phyloP scores from a whole-genome alignment of 148 eudicot genomes.

The Rhododendron molle region DNA sequence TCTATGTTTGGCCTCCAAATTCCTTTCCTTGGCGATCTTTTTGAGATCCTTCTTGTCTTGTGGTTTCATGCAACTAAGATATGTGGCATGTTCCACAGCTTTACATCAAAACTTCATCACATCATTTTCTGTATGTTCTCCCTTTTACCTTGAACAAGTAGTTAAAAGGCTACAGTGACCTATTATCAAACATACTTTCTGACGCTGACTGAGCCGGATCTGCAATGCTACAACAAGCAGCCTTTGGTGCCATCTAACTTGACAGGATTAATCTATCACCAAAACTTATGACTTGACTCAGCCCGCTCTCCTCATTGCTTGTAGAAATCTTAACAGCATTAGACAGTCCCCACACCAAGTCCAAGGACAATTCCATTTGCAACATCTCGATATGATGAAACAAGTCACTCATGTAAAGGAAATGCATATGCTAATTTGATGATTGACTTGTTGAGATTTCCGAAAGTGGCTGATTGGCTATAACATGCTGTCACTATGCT shows the following conservation, averaged over 20 bases:
- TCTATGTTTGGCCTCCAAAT: neutral
- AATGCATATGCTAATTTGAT: neutral
- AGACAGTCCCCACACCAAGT: neutral
- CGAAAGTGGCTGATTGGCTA: neutral
- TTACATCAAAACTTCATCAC: no score
- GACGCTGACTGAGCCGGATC: neutral
- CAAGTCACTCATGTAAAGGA: neutral
- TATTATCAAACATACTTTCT: neutral
- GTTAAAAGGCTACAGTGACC: neutral
- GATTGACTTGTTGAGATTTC: neutral
- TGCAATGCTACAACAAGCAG: neutral
- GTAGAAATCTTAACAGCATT: neutral
- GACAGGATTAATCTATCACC: neutral
- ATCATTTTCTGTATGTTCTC: no score
- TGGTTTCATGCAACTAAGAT: neutral
- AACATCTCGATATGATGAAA: neutral
- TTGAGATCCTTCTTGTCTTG: neutral
- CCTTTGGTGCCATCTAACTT: neutral
- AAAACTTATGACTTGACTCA: neutral
- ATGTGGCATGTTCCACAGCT: neutral
- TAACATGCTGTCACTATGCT: neutral
- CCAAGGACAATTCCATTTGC: neutral
- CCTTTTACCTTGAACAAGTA: neutral
- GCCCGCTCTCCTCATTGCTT: neutral
- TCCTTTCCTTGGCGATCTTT: neutral